phyloP scores from a whole-genome alignment of 371 early-diverging fungal genomes.

The Mortierella sp. region DNA sequence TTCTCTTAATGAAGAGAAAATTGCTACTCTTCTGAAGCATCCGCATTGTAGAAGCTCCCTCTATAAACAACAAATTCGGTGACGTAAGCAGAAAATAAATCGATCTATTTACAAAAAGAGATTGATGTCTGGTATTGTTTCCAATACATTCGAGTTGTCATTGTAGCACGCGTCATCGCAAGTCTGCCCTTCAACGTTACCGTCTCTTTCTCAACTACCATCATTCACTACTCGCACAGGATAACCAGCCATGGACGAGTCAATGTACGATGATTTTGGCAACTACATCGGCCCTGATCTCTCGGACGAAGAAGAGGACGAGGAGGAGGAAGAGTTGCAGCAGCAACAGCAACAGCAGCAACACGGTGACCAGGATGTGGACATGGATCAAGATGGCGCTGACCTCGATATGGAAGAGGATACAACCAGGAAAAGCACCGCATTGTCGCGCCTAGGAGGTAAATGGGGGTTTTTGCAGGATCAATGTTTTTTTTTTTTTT shows the following conservation, averaged over 20 bases:
- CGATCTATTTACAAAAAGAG: neutral
- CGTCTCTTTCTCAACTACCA: neutral
- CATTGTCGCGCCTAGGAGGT: constrained; percentile 60
- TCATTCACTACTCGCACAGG: neutral
- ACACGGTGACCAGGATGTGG: constrained; percentile 61
- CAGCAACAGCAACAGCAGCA: constrained; percentile 52
- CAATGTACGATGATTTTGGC: constrained; percentile 96
- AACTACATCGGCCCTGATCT: constrained; percentile 98
- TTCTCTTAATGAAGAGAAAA: too few relatives aligned
- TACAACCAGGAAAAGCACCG: constrained; percentile 43
- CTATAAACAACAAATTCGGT: too few relatives aligned
- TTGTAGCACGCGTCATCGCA: constrained; percentile 3
- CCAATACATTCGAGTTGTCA: neutral
- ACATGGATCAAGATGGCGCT: constrained; percentile 57
- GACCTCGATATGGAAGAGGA: constrained; percentile 41
- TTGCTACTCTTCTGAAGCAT: too few relatives aligned
- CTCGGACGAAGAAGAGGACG: constrained; percentile 73
- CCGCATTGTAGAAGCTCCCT: too few relatives aligned
- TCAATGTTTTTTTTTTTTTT: constrained; percentile 15
- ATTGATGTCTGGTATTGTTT: neutral
- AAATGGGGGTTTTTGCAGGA: constrained; percentile 11
- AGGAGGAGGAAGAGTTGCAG: constrained; percentile 53
- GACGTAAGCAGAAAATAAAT: too few relatives aligned
- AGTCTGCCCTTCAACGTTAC: neutral
- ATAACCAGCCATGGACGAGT: constrained; percentile 77